phyloP scores from a whole-genome alignment of 2,329 filamentous ascomycete genomes.

The Colletotrichum aenigma region DNA sequence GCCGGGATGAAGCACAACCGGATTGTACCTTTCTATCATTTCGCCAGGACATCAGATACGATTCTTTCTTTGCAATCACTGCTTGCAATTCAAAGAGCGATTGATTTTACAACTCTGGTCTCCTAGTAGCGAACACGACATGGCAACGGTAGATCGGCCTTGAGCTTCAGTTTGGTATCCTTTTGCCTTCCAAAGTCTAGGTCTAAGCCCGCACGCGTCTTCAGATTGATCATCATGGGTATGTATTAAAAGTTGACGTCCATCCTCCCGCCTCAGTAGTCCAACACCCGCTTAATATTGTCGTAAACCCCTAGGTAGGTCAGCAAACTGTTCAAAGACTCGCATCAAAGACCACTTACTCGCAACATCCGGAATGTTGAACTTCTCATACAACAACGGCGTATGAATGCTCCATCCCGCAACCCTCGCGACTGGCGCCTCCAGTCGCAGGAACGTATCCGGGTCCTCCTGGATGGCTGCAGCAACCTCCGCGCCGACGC shows the following conservation, averaged over 20 bases:
- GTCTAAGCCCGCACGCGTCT: not conserved
- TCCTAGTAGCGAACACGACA: not conserved
- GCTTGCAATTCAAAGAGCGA: not conserved
- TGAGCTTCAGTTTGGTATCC: not conserved
- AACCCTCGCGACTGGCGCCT: constrained; percentile 84
- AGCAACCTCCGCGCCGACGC: constrained; percentile 87
- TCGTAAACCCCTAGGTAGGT: constrained; percentile 68
- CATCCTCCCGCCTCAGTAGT: constrained; percentile 53
- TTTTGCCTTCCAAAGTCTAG: not conserved
- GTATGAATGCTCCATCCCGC: constrained; percentile 91
- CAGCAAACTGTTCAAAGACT: constrained; percentile 23
- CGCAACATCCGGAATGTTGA: constrained; percentile 83
- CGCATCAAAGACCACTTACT: constrained; percentile 62
- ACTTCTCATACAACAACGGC: constrained; percentile 78
- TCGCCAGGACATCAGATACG: not conserved
- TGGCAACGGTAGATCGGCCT: not conserved
- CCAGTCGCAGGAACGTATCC: constrained; percentile 78
- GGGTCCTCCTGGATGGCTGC: constrained; percentile 82
- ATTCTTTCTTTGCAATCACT: not conserved
- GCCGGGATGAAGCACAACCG: not conserved
- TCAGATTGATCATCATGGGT: not conserved
- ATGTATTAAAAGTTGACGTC: not conserved
- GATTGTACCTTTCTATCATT: not conserved
- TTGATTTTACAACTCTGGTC: not conserved
- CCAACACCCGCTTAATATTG: constrained; percentile 68